Evolutionary conservation across 2,329 filamentous ascomycete species (phyloP).

Genomic region (Aspergillus jensenii): DNA sequence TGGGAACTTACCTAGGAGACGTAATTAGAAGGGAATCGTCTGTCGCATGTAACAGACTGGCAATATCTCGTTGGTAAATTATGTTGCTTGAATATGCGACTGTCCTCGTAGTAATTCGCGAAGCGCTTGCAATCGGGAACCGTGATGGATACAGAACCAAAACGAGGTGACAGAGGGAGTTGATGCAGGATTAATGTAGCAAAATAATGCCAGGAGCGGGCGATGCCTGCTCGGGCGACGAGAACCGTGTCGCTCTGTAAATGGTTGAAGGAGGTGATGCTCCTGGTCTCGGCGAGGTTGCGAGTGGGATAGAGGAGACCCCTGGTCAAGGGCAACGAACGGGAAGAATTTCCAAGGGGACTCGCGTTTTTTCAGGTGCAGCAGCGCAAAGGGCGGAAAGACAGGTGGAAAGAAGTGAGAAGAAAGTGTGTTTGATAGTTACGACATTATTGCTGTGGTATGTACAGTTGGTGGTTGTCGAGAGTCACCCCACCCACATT

Average conservation of each 20-base stretch:
- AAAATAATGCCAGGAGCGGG: background rate
- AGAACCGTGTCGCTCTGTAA: background rate
- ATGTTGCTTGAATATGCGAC: background rate
- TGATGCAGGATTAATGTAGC: background rate
- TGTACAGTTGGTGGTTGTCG: background rate
- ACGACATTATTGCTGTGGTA: constrained; percentile 3
- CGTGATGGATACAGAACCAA: background rate
- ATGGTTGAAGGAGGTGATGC: background rate
- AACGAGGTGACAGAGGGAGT: background rate
- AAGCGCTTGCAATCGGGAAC: background rate
- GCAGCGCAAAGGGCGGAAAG: background rate
- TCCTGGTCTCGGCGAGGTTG: background rate
- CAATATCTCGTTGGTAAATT: background rate
- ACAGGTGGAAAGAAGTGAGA: background rate
- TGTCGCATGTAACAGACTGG: background rate
- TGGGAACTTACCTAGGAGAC: background rate
- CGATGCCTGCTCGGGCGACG: background rate
- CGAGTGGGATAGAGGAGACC: background rate
- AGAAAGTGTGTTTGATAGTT: background rate
- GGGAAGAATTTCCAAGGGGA: background rate
- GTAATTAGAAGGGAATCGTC: background rate
- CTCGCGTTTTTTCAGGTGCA: background rate
- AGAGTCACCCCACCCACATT: constrained; percentile 13
- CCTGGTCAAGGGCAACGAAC: constrained; percentile 7
- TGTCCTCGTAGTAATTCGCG: background rate